Conservation (phyloP, 352 stramenopile species). For the Phytopythium litorale region DNA sequence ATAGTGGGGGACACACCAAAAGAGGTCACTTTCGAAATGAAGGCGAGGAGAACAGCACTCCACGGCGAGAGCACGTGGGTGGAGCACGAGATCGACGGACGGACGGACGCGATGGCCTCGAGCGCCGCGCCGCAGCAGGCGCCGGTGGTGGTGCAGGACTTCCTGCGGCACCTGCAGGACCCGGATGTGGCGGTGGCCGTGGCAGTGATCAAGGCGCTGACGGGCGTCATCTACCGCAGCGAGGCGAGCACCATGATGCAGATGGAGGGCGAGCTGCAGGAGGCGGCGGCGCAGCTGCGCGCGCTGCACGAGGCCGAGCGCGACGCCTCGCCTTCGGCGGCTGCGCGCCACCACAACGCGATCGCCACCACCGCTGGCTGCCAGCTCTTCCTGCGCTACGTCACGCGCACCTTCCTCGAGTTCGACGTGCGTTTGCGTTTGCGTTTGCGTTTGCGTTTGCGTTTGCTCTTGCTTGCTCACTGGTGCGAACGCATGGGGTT, state of each 20-base stretch:
- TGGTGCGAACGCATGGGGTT: background rate
- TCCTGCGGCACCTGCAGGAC: conserved; percentile 68
- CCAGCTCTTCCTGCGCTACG: conserved; percentile 93
- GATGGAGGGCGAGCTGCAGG: conserved; percentile 90
- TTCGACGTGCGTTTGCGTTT: conserved; percentile 58
- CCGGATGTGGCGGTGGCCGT: conserved; percentile 88
- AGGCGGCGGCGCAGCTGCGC: conserved; percentile 73
- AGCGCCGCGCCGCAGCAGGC: background rate
- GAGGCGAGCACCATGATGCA: conserved; percentile 95
- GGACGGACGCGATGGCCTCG: background rate
- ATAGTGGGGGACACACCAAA: no score
- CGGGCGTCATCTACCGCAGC: conserved; percentile 88
- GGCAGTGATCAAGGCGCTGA: conserved; percentile 92
- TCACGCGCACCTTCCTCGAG: conserved; percentile 89
- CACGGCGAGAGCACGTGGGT: no score
- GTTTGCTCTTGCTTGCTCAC: no score
- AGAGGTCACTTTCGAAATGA: no score
- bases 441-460: conserved; percentile 14
- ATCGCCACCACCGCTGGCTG: conserved; percentile 91
- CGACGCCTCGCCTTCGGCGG: conserved; percentile 19
- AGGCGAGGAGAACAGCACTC: no score
- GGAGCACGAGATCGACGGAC: no score
- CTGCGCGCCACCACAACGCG: conserved; percentile 67
- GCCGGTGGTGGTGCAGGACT: conserved; percentile 62
- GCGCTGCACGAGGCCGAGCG: conserved; percentile 45